Base-by-base conservation (phyloP, 345 rosid genomes). In the Dipteronia dyeriana region DNA sequence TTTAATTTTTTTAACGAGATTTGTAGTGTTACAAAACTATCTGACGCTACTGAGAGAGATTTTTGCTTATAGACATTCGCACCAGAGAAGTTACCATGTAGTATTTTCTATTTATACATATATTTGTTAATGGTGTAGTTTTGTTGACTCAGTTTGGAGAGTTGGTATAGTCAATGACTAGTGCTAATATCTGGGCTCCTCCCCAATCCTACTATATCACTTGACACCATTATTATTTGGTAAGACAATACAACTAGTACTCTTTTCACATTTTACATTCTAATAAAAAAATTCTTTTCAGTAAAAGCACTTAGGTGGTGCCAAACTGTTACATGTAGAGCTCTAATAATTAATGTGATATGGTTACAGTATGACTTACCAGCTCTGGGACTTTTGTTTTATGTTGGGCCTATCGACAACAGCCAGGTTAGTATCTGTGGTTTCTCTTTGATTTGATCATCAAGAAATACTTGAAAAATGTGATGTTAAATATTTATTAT, bases 151-250 rank as follows among this genome's bases (percentile, higher is more conserved):
- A 96, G 97, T 76, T 91, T 96, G 90, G 99, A 96, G 89, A 88
- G 93, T 70, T 96, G 99, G 97, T 96, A 94, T 87, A 87, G 63
- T 78, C 99, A 96, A 89, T 98, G 97, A 67, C 82, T 96, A 76
- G 98, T 96, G 75, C 84, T 96, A 5, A 82, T 96, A 43, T 89
- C 97, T 7, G 99, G 99, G 38, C 88, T 91, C 38, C 99, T 96
- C 62, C 2, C 92, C 7, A 76, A 88, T 74, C 91, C 99, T 1
- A 90, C 93, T 29, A 75, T 96, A 57, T 59, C 99, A 19, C 79
- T 96, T 2, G 98, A 92, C 79, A 87, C 99, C 20, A 81, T 92
- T 81, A 91, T 97, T 53, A 91, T 96, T 10, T 94, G 98, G 99
- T 94, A 89, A 34, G 38, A 34, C 1, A 26, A 26, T 26, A 26